Conservation (phyloP, 345 rosid species). For the Syzygium oleosum region DNA sequence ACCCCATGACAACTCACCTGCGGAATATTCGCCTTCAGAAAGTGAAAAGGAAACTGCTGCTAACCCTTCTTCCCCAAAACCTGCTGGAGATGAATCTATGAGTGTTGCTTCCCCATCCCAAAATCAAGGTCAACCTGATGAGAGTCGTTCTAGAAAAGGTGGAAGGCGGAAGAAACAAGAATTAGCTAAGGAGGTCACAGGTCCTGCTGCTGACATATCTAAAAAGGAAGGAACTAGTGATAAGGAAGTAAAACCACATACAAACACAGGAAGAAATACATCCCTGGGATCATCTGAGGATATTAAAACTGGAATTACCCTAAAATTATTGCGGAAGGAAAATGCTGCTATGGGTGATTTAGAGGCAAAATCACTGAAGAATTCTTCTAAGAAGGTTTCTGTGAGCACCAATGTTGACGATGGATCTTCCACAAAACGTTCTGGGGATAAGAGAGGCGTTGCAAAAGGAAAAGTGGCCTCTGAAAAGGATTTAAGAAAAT, state of each 20-base stretch:
- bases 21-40: slow-evolving; percentile 28
- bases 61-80: slow-evolving; percentile 12
- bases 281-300: not conserved
- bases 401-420: slow-evolving; percentile 29
- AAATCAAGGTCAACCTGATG: slow-evolving; percentile 32
- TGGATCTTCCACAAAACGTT: slow-evolving; percentile 34
- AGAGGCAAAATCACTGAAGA: slow-evolving; percentile 30
- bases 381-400: slow-evolving; percentile 40
- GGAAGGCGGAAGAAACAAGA: slow-evolving; percentile 50
- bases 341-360: not conserved
- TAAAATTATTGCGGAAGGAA: slow-evolving; percentile 2
- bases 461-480: slow-evolving; percentile 34
- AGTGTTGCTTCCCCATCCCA: slow-evolving; percentile 21
- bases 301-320: slow-evolving; percentile 3
- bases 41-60: slow-evolving; percentile 23
- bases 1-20: slow-evolving; percentile 8
- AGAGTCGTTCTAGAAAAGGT: slow-evolving; percentile 30
- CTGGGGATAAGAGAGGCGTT: slow-evolving; percentile 42
- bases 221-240: slow-evolving; percentile 32
- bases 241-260: slow-evolving; percentile 17
- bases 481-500: slow-evolving; percentile 32
- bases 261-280: not conserved
- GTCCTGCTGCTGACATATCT: slow-evolving; percentile 15
- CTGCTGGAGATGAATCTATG: slow-evolving; percentile 8
- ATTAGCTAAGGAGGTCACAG: slow-evolving; percentile 33